Conservation (phyloP, 768 basidiomycete species). For the Xerocomellus chrysenteron region DNA sequence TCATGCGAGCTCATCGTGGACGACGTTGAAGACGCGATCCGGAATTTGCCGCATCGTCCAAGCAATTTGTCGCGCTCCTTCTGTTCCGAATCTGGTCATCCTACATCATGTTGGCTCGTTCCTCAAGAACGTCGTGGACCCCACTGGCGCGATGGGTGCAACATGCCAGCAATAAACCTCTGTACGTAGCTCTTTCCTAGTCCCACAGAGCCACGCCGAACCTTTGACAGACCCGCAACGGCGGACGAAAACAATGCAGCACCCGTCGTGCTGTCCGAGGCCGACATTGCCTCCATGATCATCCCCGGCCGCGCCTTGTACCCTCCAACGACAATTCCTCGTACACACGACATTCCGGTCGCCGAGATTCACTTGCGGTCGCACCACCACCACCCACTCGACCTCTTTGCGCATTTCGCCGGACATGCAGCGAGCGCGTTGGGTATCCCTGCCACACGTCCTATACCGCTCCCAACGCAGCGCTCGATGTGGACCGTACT, state of each 20-base stretch:
- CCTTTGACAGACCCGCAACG: conserved; percentile 3
- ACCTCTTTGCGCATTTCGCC: conserved; percentile 82
- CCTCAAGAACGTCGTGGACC: conserved; percentile 18
- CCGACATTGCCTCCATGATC: conserved; percentile 49
- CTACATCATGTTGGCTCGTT: conserved; percentile 33
- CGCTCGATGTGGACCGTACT: conserved; percentile 84
- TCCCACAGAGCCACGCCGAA: neutral
- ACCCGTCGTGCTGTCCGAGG: conserved; percentile 33
- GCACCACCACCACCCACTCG: conserved; percentile 63
- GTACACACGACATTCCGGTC: conserved; percentile 70
- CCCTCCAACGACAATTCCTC: conserved; percentile 54
- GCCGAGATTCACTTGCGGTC: conserved; percentile 84
- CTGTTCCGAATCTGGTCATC: no score
- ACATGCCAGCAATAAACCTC: conserved; percentile 2
- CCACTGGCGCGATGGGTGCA: conserved; percentile 24
- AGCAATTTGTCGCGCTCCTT: no score
- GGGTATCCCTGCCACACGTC: conserved; percentile 71
- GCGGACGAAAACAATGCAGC: neutral
- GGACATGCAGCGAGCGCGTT: conserved; percentile 82
- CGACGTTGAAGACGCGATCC: conserved; percentile 16
- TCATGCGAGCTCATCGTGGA: conserved; percentile 40
- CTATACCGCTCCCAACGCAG: conserved; percentile 66
- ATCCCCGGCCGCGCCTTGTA: conserved; percentile 62
- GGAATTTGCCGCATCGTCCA: conserved; percentile 17
- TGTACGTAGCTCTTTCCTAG: conserved; percentile 13